phyloP scores from a whole-genome alignment of 768 basidiomycete genomes.

The Mrakia gelida region DNA sequence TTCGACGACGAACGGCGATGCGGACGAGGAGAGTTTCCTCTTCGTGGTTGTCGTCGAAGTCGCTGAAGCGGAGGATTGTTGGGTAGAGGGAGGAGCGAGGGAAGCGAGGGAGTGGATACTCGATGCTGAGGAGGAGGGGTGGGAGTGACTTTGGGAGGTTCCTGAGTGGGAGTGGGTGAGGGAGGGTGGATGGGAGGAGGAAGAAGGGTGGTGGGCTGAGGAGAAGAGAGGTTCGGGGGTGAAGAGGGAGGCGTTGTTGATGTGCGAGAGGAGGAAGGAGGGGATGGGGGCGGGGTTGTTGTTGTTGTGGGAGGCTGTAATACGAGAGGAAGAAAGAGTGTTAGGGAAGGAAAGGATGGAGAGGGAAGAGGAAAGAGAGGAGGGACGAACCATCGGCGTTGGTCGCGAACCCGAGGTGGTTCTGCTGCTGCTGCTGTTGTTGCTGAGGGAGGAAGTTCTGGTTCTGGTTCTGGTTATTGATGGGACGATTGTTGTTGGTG shows the following conservation, averaged over 20 bases:
- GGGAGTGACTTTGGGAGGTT: not conserved
- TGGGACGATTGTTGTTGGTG: not conserved
- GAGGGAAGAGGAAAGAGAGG: not conserved
- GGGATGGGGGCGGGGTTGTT: not conserved
- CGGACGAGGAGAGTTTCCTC: not conserved
- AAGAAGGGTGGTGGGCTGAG: not conserved
- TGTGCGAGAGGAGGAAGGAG: conserved; percentile 17
- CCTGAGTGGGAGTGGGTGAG: not conserved
- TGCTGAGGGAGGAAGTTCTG: not conserved
- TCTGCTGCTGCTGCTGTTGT: not conserved
- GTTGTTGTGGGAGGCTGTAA: too few species aligned
- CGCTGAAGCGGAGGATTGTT: not conserved
- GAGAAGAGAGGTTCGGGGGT: not conserved
- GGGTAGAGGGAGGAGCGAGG: not conserved
- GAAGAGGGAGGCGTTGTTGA: not conserved
- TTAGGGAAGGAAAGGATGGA: not conserved
- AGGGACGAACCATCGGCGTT: not conserved
- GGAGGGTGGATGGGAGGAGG: not conserved
- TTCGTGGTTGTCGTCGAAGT: not conserved
- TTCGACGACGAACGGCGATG: not conserved
- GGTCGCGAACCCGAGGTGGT: not conserved
- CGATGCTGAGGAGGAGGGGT: not conserved
- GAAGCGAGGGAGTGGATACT: not conserved
- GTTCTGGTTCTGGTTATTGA: not conserved
- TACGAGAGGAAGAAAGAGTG: not conserved